Evolutionary conservation across 495 filamentous ascomycete species (phyloP).

Genomic region (Penicillium pancosmium): DNA sequence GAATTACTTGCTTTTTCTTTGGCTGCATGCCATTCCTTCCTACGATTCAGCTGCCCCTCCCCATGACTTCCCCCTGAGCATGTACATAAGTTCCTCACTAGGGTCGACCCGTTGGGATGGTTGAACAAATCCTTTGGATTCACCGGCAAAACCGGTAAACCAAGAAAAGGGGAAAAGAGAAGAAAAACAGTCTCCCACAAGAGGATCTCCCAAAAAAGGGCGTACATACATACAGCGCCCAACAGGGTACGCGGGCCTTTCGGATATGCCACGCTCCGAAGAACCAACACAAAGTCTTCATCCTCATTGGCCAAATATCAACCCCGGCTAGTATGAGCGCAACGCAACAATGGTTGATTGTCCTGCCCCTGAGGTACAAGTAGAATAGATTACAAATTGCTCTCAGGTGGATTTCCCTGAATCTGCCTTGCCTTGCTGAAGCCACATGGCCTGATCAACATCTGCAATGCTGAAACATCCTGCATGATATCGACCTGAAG

Average conservation of each 20-base stretch:
- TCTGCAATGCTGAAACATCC: slow-evolving; percentile 11
- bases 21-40: neutral
- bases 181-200: neutral
- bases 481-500: slow-evolving; percentile 2
- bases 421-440: slow-evolving; percentile 14
- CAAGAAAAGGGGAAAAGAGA: neutral
- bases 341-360: neutral
- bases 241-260: neutral
- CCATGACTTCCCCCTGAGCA: neutral
- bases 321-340: neutral
- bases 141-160: slow-evolving; percentile 1
- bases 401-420: slow-evolving; percentile 4
- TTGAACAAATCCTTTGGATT: slow-evolving; percentile 2
- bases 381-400: neutral
- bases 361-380: neutral
- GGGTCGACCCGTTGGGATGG: slow-evolving; percentile 2
- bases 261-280: neutral
- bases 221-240: neutral
- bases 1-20: slow-evolving; percentile 1
- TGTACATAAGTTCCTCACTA: neutral
- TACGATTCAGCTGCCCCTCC: neutral
- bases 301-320: neutral
- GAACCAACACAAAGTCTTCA: neutral
- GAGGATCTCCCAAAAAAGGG: neutral
- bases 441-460: slow-evolving; percentile 18